These are phyloP conservation scores for Osmanthus fragrans DNA, from an alignment of 257 asterid species.

Conservation along the genomic window DNA sequence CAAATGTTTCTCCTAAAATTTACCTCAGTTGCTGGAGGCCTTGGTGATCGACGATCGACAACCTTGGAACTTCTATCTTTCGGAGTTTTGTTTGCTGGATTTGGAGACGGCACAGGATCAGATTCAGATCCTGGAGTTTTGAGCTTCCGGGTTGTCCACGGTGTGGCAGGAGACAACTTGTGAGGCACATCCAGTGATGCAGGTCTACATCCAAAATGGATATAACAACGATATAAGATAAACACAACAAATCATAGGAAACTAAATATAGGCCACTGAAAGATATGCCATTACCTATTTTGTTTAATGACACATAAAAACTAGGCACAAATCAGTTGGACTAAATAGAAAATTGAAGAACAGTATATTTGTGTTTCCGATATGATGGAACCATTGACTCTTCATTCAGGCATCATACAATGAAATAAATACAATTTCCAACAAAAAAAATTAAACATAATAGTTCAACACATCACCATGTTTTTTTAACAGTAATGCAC, in stretches of 20 bases:
- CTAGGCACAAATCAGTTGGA: background rate
- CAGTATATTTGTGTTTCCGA: background rate
- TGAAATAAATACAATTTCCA: background rate
- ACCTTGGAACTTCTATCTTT: slow-evolving; percentile 73
- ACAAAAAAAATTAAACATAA: background rate
- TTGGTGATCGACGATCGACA: slow-evolving; percentile 60
- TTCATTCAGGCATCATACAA: background rate
- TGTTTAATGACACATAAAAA: background rate
- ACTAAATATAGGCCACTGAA: background rate
- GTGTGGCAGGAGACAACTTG: slow-evolving; percentile 48
- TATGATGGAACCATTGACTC: background rate
- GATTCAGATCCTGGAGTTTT: slow-evolving; percentile 43
- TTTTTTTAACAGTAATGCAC: background rate
- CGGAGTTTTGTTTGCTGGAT: slow-evolving; percentile 48
- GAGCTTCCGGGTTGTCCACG: slow-evolving; percentile 54
- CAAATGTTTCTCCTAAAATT: background rate
- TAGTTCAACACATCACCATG: background rate
- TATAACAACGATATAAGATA: background rate
- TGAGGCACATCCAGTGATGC: slow-evolving; percentile 59
- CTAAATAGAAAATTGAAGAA: background rate
- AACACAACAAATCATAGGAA: background rate
- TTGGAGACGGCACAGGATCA: slow-evolving; percentile 56
- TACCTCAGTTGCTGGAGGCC: slow-evolving; percentile 76
- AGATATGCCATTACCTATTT: background rate
- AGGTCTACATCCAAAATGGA: slow-evolving; percentile 39